Evolutionary conservation across 73 alveolate species (phyloP).

Genomic region (Blepharisma stoltei): DNA sequence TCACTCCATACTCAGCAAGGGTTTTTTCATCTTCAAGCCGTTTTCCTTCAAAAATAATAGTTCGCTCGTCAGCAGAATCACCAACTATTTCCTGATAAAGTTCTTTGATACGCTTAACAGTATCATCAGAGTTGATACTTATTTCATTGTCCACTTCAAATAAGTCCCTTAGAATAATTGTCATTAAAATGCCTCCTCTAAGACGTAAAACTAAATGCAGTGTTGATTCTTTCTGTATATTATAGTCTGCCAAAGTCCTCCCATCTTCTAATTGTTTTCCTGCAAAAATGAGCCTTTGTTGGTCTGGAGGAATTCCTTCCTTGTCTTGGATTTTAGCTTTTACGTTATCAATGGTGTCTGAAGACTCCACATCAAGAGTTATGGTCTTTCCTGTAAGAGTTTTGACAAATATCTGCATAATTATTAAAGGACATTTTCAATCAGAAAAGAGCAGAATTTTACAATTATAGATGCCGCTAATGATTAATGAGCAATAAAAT

Average conservation of each 20-base stretch:
- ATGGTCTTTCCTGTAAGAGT: slow-evolving; percentile 37
- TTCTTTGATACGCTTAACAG: too few relatives aligned
- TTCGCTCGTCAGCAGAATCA: slow-evolving; percentile 30
- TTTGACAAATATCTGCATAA: slow-evolving; percentile 33
- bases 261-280: slow-evolving; percentile 32
- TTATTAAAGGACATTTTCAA: too few relatives aligned
- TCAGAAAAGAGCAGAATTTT: too few relatives aligned
- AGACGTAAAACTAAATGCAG: background rate
- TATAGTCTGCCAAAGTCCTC: background rate
- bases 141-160: too few relatives aligned
- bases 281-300: background rate
- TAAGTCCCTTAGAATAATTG: too few relatives aligned
- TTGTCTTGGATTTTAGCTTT: too few relatives aligned
- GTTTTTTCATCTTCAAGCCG: slow-evolving; percentile 33
- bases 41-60: slow-evolving; percentile 38
- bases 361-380: too few relatives aligned
- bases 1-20: slow-evolving; percentile 30
- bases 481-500: too few relatives aligned
- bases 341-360: too few relatives aligned
- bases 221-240: background rate
- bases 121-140: too few relatives aligned
- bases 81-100: background rate
- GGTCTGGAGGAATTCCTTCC: too few relatives aligned
- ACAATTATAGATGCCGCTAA: too few relatives aligned
- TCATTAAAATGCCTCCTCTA: background rate